Evolutionary conservation across 2,329 filamentous ascomycete species (phyloP), one percentile per base, ranked within the genome.

Genomic region (Amphichorda felina): DNA sequence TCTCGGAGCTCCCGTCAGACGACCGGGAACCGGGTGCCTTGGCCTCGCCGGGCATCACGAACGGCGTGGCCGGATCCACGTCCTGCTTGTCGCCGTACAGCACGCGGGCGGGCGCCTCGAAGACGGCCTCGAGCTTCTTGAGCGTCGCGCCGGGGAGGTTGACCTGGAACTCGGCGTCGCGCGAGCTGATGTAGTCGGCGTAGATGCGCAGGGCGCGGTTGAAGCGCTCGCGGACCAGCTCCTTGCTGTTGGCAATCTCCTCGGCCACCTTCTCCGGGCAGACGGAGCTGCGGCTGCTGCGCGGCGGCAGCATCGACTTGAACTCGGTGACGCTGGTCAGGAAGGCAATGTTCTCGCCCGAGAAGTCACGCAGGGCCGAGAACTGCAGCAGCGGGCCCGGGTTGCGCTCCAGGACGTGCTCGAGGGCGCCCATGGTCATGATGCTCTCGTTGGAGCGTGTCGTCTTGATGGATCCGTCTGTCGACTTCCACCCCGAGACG

Each of bases 261-360:
- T 41, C 35, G 10, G 41, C 44, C 30, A 51, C 37, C 35, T 45
- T 43, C 24, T 45, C 47, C 35, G 24, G 34, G 36, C 3, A 40
- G 15, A 8, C 41, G 28, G 3, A 21, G 24, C 1, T 50, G 44
- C 36, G 51, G 3, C 27, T 5, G 19, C 11, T 33, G 31, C 8
- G 26, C 13, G 28, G 13, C 5, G 27, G 19, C 4, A 50, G 10
- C 46, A 45, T 5, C 45, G 42, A 19, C 49, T 68, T 72, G 68
- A 70, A 79, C 38, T 67, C 62, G 3, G 64, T 59, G 8, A 80
- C 67, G 28, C 63, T 59, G 8, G 66, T 70, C 5, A 82, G 55
- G 50, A 82, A 82, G 32, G 76, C 69, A 43, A 81, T 74, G 49
- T 81, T 81, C 52, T 81, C 76, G 6, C 74, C 75, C 0, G 75